phyloP scores from a whole-genome alignment of 371 early-diverging fungal genomes.

The Mucor lusitanicus region DNA sequence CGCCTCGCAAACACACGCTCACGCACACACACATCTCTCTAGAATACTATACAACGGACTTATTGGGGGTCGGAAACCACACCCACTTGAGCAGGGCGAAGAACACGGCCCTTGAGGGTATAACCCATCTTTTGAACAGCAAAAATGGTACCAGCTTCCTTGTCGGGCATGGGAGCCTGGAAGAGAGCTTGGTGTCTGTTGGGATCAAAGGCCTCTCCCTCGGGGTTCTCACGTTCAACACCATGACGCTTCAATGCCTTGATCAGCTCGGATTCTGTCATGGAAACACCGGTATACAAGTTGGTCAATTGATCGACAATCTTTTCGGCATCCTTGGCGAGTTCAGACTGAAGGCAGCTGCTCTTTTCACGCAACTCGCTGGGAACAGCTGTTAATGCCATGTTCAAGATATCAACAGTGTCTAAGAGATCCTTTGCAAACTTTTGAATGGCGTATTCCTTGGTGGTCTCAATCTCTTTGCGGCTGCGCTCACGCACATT shows the following conservation, averaged over 20 bases:
- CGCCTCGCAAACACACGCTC: too few relatives aligned
- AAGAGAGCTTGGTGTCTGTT: conserved; percentile 94
- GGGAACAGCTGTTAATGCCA: conserved; percentile 87
- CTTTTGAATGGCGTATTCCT: conserved; percentile 89
- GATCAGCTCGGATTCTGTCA: conserved; percentile 88
- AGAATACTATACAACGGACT: neutral
- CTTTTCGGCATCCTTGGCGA: conserved; percentile 49
- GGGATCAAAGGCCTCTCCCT: conserved; percentile 91
- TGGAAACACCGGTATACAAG: conserved; percentile 85
- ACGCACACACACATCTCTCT: neutral
- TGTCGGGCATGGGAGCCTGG: conserved; percentile 88
- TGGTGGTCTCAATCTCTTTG: conserved; percentile 81
- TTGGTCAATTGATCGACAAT: conserved; percentile 70
- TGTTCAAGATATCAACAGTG: conserved; percentile 87
- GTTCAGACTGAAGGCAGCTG: conserved; percentile 18
- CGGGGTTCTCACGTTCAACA: conserved; percentile 79
- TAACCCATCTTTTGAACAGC: conserved; percentile 92
- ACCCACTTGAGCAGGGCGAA: conserved; percentile 97
- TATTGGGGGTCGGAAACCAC: conserved; percentile 70
- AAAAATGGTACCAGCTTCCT: conserved; percentile 87
- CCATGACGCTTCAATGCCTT: conserved; percentile 91
- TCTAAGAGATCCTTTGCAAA: conserved; percentile 97
- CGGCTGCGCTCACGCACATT: conserved; percentile 91
- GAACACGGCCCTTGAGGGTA: conserved; percentile 86
- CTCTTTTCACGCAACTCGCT: conserved; percentile 39